These are phyloP conservation scores for Sextonia rubra DNA, from an alignment of 164 flowering plant genomes.

Conservation along the genomic window DNA sequence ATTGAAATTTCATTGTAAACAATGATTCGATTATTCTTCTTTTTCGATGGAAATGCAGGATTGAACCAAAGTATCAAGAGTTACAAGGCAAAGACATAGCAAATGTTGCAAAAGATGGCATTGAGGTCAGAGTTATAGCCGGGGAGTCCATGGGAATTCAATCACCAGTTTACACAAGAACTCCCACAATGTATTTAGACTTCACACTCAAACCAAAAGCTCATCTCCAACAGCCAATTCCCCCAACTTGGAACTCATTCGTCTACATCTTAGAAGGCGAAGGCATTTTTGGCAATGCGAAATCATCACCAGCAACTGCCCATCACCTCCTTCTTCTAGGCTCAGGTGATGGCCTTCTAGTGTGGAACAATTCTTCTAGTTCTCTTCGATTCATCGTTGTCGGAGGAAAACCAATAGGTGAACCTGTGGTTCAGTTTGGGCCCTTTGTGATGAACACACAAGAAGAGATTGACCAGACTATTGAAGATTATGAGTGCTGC, in stretches of 20 bases:
- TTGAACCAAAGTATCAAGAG: constrained; percentile 79
- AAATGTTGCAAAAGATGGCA: constrained; percentile 51
- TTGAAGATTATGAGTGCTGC: constrained; percentile 59
- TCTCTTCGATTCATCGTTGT: constrained; percentile 55
- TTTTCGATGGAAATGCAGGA: too few species aligned
- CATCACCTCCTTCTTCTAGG: constrained; percentile 63
- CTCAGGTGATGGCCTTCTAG: constrained; percentile 55
- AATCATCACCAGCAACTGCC: constrained; percentile 28
- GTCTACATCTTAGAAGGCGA: constrained; percentile 79
- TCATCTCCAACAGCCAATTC: constrained; percentile 59
- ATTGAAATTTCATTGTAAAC: not conserved
- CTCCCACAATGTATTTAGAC: constrained; percentile 85
- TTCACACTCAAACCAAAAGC: constrained; percentile 71
- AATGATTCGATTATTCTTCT: too few species aligned
- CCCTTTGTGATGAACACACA: constrained; percentile 95
- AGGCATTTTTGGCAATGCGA: constrained; percentile 49
- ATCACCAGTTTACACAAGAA: constrained; percentile 69
- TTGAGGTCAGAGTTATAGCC: constrained; percentile 69
- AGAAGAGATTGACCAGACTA: constrained; percentile 70
- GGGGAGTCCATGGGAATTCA: constrained; percentile 68
- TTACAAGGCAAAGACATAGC: constrained; percentile 42
- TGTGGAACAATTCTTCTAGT: constrained; percentile 63
- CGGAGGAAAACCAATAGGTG: constrained; percentile 75
- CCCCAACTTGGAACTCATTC: constrained; percentile 66
- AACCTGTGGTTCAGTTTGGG: constrained; percentile 66